A percentile compares a stretch with the other conserved stretches of the same genome.
Evolutionary conservation across 495 filamentous ascomycete genomes (phyloP).

Genomic region (Ascobolus immersus): DNA sequence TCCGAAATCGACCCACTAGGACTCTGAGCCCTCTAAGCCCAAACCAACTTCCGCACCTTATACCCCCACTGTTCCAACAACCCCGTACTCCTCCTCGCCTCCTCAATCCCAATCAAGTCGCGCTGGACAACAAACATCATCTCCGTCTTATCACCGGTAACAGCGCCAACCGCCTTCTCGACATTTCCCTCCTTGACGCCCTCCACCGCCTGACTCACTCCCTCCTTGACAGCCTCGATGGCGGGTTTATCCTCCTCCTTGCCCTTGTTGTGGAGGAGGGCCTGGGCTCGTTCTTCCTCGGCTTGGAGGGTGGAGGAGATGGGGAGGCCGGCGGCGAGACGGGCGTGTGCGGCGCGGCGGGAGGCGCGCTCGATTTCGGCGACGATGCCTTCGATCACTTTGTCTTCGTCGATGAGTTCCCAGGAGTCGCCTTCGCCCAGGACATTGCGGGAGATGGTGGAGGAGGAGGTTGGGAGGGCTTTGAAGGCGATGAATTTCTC

Average conservation of each 20-base stretch:
- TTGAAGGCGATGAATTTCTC: constrained; percentile 32
- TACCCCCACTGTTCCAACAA: constrained; percentile 65
- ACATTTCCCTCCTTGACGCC: constrained; percentile 4
- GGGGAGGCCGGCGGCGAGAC: neutral
- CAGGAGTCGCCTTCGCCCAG: neutral
- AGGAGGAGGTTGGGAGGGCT: constrained; percentile 10
- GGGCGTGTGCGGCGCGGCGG: neutral
- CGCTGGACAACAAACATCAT: constrained; percentile 32
- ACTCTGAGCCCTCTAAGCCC: constrained; percentile 38
- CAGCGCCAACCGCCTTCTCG: constrained; percentile 1
- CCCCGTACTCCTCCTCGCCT: constrained; percentile 71
- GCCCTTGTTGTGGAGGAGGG: constrained; percentile 15
- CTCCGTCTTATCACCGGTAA: constrained; percentile 2
- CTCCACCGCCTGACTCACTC: neutral
- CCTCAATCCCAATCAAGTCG: constrained; percentile 55
- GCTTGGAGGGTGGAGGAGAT: neutral
- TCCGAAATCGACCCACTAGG: constrained; percentile 10
- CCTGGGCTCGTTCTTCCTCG: neutral
- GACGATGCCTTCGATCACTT: neutral
- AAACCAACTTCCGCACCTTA: constrained; percentile 73
- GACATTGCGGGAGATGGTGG: neutral
- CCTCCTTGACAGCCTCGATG: constrained; percentile 7
- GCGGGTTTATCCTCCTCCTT: constrained; percentile 5
- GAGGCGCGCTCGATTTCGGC: neutral
- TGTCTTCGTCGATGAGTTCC: neutral